Percentiles rank a stretch among this genome's conserved stretches.
phyloP scores from a whole-genome alignment of 805 yeast species.

The Ogataea wickerhamii region DNA sequence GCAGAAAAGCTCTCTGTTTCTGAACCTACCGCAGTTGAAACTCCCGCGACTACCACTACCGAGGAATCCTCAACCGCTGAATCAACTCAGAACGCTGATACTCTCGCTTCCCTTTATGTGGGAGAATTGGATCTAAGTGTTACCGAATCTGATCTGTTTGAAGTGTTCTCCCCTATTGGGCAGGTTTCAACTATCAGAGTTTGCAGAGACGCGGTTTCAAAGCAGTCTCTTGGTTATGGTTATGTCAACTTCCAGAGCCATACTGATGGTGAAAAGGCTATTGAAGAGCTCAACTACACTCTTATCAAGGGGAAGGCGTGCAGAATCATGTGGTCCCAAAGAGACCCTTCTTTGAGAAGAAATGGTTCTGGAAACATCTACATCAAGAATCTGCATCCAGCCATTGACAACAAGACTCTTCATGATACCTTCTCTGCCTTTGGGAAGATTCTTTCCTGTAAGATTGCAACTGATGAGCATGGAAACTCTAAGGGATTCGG shows the following conservation, averaged over 20 bases:
- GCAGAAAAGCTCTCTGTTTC: constrained; percentile 33
- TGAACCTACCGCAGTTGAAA: constrained; percentile 28
- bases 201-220: constrained; percentile 96
- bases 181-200: constrained; percentile 96
- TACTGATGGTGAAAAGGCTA: constrained; percentile 89
- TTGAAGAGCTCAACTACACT: constrained; percentile 93
- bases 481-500: constrained; percentile 96
- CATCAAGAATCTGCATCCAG: constrained; percentile 98
- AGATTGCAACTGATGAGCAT: constrained; percentile 90
- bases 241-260: constrained; percentile 91
- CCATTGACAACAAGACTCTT: constrained; percentile 96
- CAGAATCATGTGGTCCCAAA: constrained; percentile 99
- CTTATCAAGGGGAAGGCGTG: constrained; percentile 93
- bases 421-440: constrained; percentile 97
- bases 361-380: constrained; percentile 94
- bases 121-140: constrained; percentile 94
- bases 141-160: constrained; percentile 91
- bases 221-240: constrained; percentile 96
- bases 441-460: constrained; percentile 93
- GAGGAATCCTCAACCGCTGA: constrained; percentile 33
- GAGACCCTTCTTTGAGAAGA: constrained; percentile 94
- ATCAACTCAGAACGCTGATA: constrained; percentile 45
- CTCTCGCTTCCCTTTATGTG: constrained; percentile 87
- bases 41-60: constrained; percentile 30
- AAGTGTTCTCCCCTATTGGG: constrained; percentile 91